Evolutionary conservation across 2,329 filamentous ascomycete species (phyloP).

Genomic region (Myriosclerotinia curreyana): DNA sequence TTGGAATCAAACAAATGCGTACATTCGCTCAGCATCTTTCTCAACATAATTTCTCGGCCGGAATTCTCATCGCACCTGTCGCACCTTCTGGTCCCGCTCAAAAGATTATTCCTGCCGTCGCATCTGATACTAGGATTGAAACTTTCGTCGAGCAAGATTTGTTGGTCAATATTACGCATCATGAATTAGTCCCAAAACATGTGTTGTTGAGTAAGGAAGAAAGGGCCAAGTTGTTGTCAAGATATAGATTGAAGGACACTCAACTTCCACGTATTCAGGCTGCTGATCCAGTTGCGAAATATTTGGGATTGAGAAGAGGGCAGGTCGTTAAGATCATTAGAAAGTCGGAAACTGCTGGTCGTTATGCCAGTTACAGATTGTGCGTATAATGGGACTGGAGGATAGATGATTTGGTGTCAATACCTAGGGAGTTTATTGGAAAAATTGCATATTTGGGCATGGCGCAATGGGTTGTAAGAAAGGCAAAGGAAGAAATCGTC

Average conservation of each 20-base stretch:
- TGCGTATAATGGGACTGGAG: conserved; percentile 49
- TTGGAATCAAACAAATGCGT: conserved; percentile 92
- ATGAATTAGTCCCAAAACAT: conserved; percentile 94
- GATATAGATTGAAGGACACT: conserved; percentile 95
- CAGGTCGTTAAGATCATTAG: conserved; percentile 99
- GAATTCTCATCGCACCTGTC: conserved; percentile 83
- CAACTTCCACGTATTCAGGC: conserved; percentile 90
- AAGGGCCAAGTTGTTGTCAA: conserved; percentile 77
- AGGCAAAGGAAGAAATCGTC: conserved; percentile 6
- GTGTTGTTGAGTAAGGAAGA: conserved; percentile 86
- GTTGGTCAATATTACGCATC: conserved; percentile 95
- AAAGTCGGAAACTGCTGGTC: conserved; percentile 88
- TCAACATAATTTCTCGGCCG: conserved; percentile 78
- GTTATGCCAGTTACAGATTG: conserved; percentile 90
- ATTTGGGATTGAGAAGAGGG: conserved; percentile 83
- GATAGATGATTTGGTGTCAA: conserved; percentile 25
- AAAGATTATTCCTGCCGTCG: conserved; percentile 77
- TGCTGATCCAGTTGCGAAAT: conserved; percentile 88
- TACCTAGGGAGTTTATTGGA: conserved; percentile 25
- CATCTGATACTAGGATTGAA: conserved; percentile 78
- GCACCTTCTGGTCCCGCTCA: conserved; percentile 82
- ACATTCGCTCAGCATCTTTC: conserved; percentile 80
- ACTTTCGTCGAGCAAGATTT: conserved; percentile 95
- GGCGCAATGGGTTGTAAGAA: conserved; percentile 15
- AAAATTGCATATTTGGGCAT: conserved; percentile 25